Evolutionary conservation across 129 eudicot genomes (phyloP), one percentile per base, ranked within the genome.

Genomic region (Arctium minus): DNA sequence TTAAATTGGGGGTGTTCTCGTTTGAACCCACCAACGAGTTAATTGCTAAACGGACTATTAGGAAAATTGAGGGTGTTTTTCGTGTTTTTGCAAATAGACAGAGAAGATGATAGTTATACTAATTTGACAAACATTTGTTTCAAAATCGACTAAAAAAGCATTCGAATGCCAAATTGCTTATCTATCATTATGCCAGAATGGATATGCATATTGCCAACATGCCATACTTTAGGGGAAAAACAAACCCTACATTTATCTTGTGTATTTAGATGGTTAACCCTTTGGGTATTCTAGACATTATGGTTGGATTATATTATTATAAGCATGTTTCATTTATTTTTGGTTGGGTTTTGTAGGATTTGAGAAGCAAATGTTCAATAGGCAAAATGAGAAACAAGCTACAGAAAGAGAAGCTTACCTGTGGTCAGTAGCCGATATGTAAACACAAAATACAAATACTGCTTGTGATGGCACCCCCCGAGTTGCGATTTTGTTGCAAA

Each of bases 361-460:
- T 82, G 98, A 94, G 88, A 94, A 94, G 85, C 91, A 88, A 30
- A 27, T 91, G 87, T 92, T 94, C 48, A 90, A 87, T 22, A 86
- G 98, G 86, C 84, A 70, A 88, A 94, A 91, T 65, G 94, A 90
- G 87, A 92, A 91, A 68, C 89, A 82, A 86, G 97, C 98, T 75
- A 92, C 94, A 0, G 92, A 92, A 86, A 86, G 76, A 80, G 98
- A 95, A 87, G 98, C 97, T 8, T 95, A 95, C 75, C 68, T 91
- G 65, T 95, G 97, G 97, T 95, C 97, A 35, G 98, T 95, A 36
- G 76, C 98, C 4, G 97, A 95, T 70, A 95, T 95, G 98, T 95
- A 87, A 91, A 69, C 60, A 9, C 48, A 30, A 73, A 74, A 42
- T 5, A 35, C 39, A 17, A 74, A 79, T 12, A 67, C 44, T 40